phyloP scores from a whole-genome alignment of 768 basidiomycete species.

The Termitomyces sp. region DNA sequence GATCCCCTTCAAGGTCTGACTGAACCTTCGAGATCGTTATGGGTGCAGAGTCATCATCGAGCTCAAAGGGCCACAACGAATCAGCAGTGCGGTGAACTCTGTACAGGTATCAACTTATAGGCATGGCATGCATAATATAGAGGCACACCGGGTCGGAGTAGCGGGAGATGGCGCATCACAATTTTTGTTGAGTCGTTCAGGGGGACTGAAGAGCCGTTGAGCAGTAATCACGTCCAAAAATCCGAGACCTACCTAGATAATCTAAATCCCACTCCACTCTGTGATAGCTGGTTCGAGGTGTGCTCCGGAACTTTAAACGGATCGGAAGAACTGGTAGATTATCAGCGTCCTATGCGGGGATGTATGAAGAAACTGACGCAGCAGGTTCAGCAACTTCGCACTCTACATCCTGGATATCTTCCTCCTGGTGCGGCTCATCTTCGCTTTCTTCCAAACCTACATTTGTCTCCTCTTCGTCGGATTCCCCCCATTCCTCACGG shows the following conservation, averaged over 20 bases:
- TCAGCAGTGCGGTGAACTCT: background rate
- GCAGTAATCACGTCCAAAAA: background rate
- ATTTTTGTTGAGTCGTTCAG: background rate
- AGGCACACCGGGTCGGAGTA: constrained; percentile 10
- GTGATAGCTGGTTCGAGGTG: background rate
- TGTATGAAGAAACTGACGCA: background rate
- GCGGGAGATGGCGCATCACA: background rate
- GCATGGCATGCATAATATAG: background rate
- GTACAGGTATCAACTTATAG: background rate
- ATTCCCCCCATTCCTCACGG: constrained; percentile 23
- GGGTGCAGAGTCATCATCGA: background rate
- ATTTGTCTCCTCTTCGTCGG: constrained; percentile 17
- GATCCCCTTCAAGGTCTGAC: background rate
- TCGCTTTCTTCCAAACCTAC: constrained; percentile 19
- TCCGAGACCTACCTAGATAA: constrained; percentile 2
- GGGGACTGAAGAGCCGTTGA: constrained; percentile 1
- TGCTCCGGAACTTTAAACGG: constrained; percentile 7
- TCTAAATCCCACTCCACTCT: background rate
- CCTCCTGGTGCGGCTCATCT: constrained; percentile 22
- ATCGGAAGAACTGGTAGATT: constrained; percentile 1
- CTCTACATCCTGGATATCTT: constrained; percentile 18
- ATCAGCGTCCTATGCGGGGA: background rate
- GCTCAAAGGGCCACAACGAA: background rate
- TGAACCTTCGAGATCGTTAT: background rate
- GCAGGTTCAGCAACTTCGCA: background rate